These are phyloP conservation scores for Colletotrichum tabaci DNA, from an alignment of 2,329 filamentous ascomycete species.

Conservation along the genomic window DNA sequence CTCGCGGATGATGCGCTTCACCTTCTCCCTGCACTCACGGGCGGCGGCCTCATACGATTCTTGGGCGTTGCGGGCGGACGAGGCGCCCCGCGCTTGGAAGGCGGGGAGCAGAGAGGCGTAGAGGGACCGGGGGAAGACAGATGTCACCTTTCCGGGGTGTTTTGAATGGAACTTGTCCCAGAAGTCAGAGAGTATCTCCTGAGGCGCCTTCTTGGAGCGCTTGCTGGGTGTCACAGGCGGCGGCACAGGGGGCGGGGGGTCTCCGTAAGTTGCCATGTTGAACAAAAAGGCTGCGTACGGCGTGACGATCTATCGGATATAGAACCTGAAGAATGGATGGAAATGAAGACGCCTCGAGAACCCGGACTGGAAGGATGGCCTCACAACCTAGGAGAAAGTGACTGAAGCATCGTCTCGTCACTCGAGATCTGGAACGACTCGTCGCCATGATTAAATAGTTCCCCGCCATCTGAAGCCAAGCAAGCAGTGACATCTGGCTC, in stretches of 20 bases:
- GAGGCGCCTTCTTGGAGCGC: constrained; percentile 51
- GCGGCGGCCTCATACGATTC: constrained; percentile 60
- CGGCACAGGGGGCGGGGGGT: constrained; percentile 4
- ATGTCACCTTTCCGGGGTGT: constrained; percentile 59
- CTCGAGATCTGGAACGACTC: not conserved
- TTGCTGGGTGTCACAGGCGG: not conserved
- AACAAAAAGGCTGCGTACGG: no score
- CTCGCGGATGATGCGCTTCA: constrained; percentile 57
- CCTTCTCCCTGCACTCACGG: constrained; percentile 56
- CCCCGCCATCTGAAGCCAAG: not conserved
- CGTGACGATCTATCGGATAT: not conserved
- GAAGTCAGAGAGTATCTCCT: constrained; percentile 58
- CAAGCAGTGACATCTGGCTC: not conserved
- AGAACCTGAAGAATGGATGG: not conserved
- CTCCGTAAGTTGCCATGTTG: constrained; percentile 34
- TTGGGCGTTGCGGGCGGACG: constrained; percentile 63
- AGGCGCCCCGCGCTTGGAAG: constrained; percentile 51
- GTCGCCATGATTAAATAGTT: constrained; percentile 18
- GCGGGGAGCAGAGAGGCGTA: constrained; percentile 53
- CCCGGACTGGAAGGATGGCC: not conserved
- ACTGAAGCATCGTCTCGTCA: not conserved
- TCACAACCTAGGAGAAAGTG: not conserved
- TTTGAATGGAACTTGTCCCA: constrained; percentile 60
- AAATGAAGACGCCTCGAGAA: not conserved
- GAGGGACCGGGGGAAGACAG: constrained; percentile 59